A percentile compares a stretch with the other conserved stretches of the same genome.
Conservation (phyloP, 2,329 filamentous ascomycete species). For the Talaromyces sp. region DNA sequence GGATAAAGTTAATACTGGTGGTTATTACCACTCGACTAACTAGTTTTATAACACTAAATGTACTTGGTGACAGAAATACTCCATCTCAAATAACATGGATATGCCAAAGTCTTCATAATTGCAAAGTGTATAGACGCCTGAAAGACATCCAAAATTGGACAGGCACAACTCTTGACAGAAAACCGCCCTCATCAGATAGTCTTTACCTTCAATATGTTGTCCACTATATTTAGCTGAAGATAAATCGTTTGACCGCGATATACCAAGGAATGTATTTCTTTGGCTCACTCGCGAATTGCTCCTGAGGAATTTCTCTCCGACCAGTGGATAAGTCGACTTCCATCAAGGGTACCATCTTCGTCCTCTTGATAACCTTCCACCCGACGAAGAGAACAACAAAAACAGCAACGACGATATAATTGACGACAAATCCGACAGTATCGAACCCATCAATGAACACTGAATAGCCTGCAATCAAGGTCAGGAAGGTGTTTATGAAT, state of each 20-base stretch:
- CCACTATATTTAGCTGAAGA: neutral
- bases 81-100: neutral
- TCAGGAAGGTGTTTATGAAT: constrained; percentile 47
- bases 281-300: neutral
- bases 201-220: neutral
- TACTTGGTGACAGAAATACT: neutral
- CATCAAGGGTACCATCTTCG: neutral
- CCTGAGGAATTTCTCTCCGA: neutral
- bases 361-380: constrained; percentile 46
- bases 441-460: constrained; percentile 51
- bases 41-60: neutral
- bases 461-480: constrained; percentile 54
- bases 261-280: neutral
- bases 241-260: neutral
- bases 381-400: constrained; percentile 47
- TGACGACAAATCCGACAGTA: constrained; percentile 52
- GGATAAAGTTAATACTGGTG: neutral
- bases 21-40: neutral
- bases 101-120: neutral
- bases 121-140: neutral
- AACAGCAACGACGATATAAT: constrained; percentile 54
- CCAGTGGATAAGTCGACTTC: neutral
- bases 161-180: neutral
- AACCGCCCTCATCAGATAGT: neutral
- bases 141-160: neutral